Evolutionary conservation across 495 filamentous ascomycete species (phyloP).

Genomic region (Lindgomyces ingoldianus): DNA sequence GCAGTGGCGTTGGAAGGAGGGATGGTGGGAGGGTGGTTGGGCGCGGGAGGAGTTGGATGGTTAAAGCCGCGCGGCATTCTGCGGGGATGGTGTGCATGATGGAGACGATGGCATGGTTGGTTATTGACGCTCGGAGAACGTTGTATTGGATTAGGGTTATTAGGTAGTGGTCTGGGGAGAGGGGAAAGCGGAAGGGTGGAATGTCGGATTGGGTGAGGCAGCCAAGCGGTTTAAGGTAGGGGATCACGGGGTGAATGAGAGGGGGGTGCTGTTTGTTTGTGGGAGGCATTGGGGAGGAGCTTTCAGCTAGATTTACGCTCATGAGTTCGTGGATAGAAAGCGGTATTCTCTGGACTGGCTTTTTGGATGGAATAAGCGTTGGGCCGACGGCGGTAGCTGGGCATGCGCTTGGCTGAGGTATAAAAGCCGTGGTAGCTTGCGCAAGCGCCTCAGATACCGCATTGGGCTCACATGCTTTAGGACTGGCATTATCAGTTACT

Average conservation of each 20-base stretch:
- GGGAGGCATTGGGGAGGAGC: slow-evolving; percentile 9
- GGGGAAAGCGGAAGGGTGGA: slow-evolving; percentile 37
- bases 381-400: neutral
- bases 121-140: slow-evolving; percentile 41
- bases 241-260: neutral
- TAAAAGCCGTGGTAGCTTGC: neutral
- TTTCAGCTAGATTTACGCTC: slow-evolving; percentile 13
- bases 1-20: slow-evolving; percentile 7
- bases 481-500: neutral
- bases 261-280: neutral
- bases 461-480: neutral
- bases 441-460: neutral
- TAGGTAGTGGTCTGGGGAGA: slow-evolving; percentile 42
- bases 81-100: slow-evolving; percentile 35
- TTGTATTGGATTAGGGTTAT: slow-evolving; percentile 44
- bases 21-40: slow-evolving; percentile 5
- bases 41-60: slow-evolving; percentile 2
- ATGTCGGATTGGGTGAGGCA: neutral
- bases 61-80: slow-evolving; percentile 37
- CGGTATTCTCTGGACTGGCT: neutral
- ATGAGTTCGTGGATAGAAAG: neutral
- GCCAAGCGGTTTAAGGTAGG: neutral
- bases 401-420: neutral
- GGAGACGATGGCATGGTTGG: slow-evolving; percentile 41
- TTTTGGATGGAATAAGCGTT: neutral